phyloP scores from a whole-genome alignment of 345 rosid species.

The Eucalyptus decipiens region DNA sequence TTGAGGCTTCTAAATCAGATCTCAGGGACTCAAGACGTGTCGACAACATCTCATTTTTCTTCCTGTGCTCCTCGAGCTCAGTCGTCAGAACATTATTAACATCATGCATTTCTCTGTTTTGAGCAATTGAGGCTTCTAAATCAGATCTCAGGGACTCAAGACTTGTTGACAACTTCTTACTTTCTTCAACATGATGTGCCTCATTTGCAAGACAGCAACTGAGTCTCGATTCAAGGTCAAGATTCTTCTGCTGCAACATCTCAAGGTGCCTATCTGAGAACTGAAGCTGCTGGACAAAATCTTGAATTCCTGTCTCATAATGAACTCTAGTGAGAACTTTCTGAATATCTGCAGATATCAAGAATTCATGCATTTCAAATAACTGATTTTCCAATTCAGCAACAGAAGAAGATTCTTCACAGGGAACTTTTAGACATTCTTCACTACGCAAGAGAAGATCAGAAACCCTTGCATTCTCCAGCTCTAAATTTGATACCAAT shows the following conservation, averaged over 20 bases:
- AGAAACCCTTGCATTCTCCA: slow-evolving; percentile 38
- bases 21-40: background rate
- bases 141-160: background rate
- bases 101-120: background rate
- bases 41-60: background rate
- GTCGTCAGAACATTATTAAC: background rate
- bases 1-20: background rate
- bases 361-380: slow-evolving; percentile 41
- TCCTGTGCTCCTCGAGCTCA: background rate
- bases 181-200: slow-evolving; percentile 40
- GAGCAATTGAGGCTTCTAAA: background rate
- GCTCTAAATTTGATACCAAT: slow-evolving; percentile 40
- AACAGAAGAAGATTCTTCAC: slow-evolving; percentile 27
- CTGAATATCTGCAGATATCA: slow-evolving; percentile 45
- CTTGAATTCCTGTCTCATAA: slow-evolving; percentile 29
- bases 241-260: slow-evolving; percentile 45
- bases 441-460: slow-evolving; percentile 33
- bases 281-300: slow-evolving; percentile 31
- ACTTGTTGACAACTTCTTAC: background rate
- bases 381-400: slow-evolving; percentile 46
- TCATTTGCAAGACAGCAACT: slow-evolving; percentile 42
- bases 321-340: slow-evolving; percentile 35
- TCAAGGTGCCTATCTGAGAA: slow-evolving; percentile 19
- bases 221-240: slow-evolving; percentile 32
- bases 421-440: slow-evolving; percentile 30